Evolutionary conservation across 1,139 yeast genomes (phyloP).

Genomic region (Kazachstania sp.): DNA sequence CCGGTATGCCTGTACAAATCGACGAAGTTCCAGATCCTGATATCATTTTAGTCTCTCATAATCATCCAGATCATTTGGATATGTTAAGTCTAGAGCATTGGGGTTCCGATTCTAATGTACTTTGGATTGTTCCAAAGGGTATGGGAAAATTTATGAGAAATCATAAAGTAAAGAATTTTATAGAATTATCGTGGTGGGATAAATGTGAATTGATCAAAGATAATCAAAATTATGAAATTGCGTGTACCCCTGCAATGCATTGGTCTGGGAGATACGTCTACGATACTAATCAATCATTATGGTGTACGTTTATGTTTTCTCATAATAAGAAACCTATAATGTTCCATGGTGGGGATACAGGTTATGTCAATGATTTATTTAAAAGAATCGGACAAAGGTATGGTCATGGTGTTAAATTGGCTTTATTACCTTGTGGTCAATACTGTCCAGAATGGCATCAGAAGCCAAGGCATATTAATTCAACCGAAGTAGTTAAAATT

Average conservation of each 20-base stretch:
- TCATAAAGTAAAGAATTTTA: conserved; percentile 38
- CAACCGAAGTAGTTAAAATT: conserved; percentile 64
- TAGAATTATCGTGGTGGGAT: conserved; percentile 95
- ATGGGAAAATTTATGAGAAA: conserved; percentile 51
- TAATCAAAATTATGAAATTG: conserved; percentile 59
- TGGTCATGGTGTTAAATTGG: conserved; percentile 57
- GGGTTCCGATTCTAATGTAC: conserved; percentile 34
- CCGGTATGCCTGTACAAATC: conserved; percentile 59
- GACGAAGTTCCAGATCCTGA: conserved; percentile 61
- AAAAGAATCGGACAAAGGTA: conserved; percentile 50
- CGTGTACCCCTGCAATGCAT: conserved; percentile 94
- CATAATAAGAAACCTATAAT: conserved; percentile 60
- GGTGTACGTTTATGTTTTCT: conserved; percentile 77
- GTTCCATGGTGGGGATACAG: conserved; percentile 94
- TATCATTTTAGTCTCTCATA: conserved; percentile 76
- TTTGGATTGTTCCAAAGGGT: conserved; percentile 86
- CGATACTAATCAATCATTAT: conserved; percentile 71
- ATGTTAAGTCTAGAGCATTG: conserved; percentile 48
- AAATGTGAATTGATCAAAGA: conserved; percentile 39
- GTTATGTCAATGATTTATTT: conserved; percentile 69
- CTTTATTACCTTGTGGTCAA: conserved; percentile 87
- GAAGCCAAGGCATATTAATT: conserved; percentile 78
- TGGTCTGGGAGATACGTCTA: conserved; percentile 82
- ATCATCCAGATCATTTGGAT: conserved; percentile 92
- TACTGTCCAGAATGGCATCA: conserved; percentile 95